Percentiles rank a stretch among this genome's conserved stretches.
These are phyloP conservation scores for Ehretia macrophylla DNA, from an alignment of 257 asterid genomes.

Conservation along the genomic window DNA sequence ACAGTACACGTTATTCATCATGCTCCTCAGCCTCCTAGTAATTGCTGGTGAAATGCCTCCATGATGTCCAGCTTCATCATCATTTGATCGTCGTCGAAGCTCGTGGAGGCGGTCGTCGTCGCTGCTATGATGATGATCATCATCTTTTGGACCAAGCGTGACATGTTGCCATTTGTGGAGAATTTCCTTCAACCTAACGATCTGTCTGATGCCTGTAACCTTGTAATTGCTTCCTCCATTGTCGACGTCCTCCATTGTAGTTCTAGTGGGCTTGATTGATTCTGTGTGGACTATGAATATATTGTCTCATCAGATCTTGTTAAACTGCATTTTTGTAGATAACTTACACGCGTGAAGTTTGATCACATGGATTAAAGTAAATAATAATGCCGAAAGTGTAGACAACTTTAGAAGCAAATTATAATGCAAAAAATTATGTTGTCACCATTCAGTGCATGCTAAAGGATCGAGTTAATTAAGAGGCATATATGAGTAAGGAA, in stretches of 20 bases:
- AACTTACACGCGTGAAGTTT: too few relatives aligned
- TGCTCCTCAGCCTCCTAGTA: conserved; percentile 35
- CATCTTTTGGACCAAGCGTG: neutral
- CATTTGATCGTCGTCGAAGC: neutral
- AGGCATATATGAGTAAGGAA: too few relatives aligned
- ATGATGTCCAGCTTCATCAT: neutral
- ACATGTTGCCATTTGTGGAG: conserved; percentile 14
- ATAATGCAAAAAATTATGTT: neutral
- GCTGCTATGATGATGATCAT: too few relatives aligned
- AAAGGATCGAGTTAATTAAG: too few relatives aligned
- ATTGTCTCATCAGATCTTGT: neutral
- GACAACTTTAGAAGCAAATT: neutral
- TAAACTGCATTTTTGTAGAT: neutral
- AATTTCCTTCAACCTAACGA: conserved; percentile 11
- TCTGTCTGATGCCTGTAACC: conserved; percentile 8
- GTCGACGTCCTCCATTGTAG: neutral
- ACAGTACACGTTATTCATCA: conserved; percentile 11
- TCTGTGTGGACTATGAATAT: neutral
- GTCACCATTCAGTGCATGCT: conserved; percentile 1
- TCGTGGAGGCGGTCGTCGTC: neutral
- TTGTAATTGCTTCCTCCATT: conserved; percentile 8
- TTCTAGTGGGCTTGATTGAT: neutral
- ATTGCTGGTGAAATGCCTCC: conserved; percentile 46
- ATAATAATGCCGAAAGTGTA: neutral
- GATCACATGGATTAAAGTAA: neutral